Base-by-base conservation (phyloP, 2,329 filamentous ascomycete species). In the Exophiala bonariae region DNA sequence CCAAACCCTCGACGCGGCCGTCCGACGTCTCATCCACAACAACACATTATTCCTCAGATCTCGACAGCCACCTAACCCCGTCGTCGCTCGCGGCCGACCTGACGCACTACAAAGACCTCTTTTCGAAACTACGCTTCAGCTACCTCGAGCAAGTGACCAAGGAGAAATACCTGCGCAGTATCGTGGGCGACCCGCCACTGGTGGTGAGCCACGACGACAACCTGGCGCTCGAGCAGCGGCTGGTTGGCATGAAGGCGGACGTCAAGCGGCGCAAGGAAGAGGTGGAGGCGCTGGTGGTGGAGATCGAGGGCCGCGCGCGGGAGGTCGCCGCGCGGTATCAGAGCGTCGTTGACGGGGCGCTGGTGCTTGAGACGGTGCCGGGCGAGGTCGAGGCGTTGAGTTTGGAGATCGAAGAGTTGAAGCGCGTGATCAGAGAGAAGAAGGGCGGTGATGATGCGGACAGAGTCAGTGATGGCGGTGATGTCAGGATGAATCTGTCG, bases 61-160 rank as follows among this genome's bases (percentile, higher is more conserved):
- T 79, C 18, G 35, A 37, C 56, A 81, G 34, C 13, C 35, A 26
- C 2, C 81, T 82, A 14, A 88, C 84, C 8, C 89, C 91, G 0
- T 80, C 86, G 13, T 85, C 85, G 14, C 76, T 97, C 6, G 83
- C 88, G 55, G 88, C 87, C 20, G 92, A 97, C 67, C 77, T 97
- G 20, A 76, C 79, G 22, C 91, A 97, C 68, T 96, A 97, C 73
- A 56, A 83, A 71, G 91, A 96, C 69, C 81, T 97, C 16, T 99
- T 97, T 69, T 86, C 89, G 33, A 97, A 99, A 72, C 79, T 97
- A 31, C 89, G 92, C 59, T 97, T 97, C 75, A 95, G 88, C 56
- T 97, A 97, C 70, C 87, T 96, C 59, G 93, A 99, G 70, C 93
- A 97, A 74, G 90, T 97, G 54, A 97, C 92, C 35, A 99, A 97